Percentiles rank a stretch among this genome's conserved stretches.
These are phyloP conservation scores for Phaseolus coccineus DNA, from an alignment of 331 rosid species.

Conservation along the genomic window DNA sequence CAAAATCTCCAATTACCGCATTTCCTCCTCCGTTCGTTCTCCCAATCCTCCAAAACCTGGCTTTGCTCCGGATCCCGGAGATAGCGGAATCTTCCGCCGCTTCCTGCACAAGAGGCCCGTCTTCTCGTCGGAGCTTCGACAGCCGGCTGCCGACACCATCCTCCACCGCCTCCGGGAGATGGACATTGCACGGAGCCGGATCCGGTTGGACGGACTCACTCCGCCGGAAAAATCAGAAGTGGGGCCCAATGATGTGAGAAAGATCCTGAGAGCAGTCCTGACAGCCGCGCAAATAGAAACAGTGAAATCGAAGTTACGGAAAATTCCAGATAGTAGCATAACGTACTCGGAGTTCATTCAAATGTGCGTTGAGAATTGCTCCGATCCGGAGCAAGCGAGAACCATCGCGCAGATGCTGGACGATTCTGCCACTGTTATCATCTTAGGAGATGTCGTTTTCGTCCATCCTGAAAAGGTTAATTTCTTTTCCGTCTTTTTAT, in stretches of 20 bases:
- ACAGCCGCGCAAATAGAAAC: constrained; percentile 62
- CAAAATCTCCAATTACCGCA: constrained; percentile 63
- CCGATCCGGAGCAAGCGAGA: constrained; percentile 58
- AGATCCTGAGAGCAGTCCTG: constrained; percentile 67
- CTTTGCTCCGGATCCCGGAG: constrained; percentile 81
- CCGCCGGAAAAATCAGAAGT: constrained; percentile 46
- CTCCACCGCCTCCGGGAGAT: constrained; percentile 60
- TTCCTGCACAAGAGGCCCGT: constrained; percentile 55
- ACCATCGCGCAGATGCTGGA: constrained; percentile 71
- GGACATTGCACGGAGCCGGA: constrained; percentile 62
- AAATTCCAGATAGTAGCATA: constrained; percentile 53
- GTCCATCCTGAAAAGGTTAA: constrained; percentile 82
- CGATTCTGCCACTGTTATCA: constrained; percentile 72
- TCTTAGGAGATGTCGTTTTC: constrained; percentile 72
- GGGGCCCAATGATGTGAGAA: constrained; percentile 56
- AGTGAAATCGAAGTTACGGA: constrained; percentile 70
- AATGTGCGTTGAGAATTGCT: constrained; percentile 64
- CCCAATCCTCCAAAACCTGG: constrained; percentile 29
- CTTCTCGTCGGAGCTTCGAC: constrained; percentile 45
- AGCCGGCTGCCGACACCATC: constrained; percentile 45
- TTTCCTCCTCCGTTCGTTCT: constrained; percentile 52
- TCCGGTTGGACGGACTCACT: constrained; percentile 69
- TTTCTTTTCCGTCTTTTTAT: not conserved
- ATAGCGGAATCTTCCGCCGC: constrained; percentile 59
- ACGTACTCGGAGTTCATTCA: constrained; percentile 63